Base-by-base conservation (phyloP, 306 rosid species). In the Boehmeria nivea region DNA sequence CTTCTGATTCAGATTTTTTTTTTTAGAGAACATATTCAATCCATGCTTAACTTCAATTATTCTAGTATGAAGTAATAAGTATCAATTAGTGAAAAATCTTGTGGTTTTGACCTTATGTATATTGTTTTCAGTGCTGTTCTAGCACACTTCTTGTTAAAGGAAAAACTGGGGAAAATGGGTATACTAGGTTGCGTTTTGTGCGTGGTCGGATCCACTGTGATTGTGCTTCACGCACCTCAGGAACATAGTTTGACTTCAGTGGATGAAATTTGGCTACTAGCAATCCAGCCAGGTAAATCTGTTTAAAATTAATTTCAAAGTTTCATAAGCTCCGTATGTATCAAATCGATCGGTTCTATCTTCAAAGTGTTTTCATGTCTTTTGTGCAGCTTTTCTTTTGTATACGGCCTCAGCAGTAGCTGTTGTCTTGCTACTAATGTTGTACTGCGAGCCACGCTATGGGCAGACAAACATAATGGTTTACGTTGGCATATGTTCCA, bases 281-380 rank as follows among this genome's bases (percentile, higher is more conserved):
- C 95, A 18, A 86, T 80, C 82, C 89, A 86, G 45, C 95, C 89
- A 67, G 95, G 95, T 86, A 79, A 45, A n/a, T n/a, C n/a, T n/a
- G n/a, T n/a, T n/a, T n/a, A n/a, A n/a, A n/a, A n/a, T n/a, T n/a
- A n/a, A n/a, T n/a, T n/a, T n/a, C n/a, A n/a, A n/a, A n/a, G n/a
- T n/a, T n/a, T n/a, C n/a, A n/a, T n/a, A n/a, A n/a, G n/a, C n/a
- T n/a, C n/a, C n/a, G n/a, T n/a, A n/a, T n/a, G n/a, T n/a, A n/a
- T n/a, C n/a, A n/a, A n/a, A n/a, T n/a, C n/a, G n/a, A n/a, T n/a
- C n/a, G n/a, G n/a, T n/a, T n/a, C n/a, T n/a, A n/a, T 40, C 17
- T 40, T 12, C 2, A 8, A 44, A 12, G 10, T 19, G 24, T 60
- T 44, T 46, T 61, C 17, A 20, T 45, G 10, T 71, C 63, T 67